phyloP scores from a whole-genome alignment of 2,329 filamentous ascomycete genomes.

The Tolypocladium album region DNA sequence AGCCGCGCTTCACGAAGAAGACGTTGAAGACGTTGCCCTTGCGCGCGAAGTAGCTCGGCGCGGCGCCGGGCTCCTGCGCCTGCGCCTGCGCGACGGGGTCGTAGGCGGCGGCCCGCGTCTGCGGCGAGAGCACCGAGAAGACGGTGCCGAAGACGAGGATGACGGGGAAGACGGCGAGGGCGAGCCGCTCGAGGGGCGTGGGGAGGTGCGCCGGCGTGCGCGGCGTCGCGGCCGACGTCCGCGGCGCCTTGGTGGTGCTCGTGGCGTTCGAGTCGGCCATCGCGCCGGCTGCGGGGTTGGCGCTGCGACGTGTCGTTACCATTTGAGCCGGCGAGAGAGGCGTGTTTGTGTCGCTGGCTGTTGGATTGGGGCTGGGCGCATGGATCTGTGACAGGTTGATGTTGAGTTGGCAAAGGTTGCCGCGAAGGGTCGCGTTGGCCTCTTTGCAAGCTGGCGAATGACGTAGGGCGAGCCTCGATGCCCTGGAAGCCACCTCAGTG shows the following conservation, averaged over 20 bases:
- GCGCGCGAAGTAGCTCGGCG: slow-evolving; percentile 82
- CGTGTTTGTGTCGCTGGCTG: not conserved
- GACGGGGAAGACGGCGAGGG: slow-evolving; percentile 62
- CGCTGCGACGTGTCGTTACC: not conserved
- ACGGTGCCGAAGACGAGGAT: slow-evolving; percentile 73
- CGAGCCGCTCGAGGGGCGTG: slow-evolving; percentile 53
- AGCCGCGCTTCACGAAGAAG: slow-evolving; percentile 90
- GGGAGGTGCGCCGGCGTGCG: slow-evolving; percentile 53
- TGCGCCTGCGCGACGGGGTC: slow-evolving; percentile 53
- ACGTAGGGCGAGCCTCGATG: not conserved
- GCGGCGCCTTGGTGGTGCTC: not conserved
- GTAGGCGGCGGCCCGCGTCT: slow-evolving; percentile 54
- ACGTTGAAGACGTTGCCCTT: slow-evolving; percentile 90
- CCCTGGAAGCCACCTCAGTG: not conserved
- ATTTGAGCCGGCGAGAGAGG: not conserved
- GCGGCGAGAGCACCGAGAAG: slow-evolving; percentile 68
- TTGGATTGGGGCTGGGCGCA: not conserved
- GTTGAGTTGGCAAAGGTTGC: not conserved
- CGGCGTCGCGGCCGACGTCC: slow-evolving; percentile 10
- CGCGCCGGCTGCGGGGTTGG: not conserved
- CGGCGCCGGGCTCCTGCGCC: slow-evolving; percentile 36
- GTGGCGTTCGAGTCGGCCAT: not conserved
- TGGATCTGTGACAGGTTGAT: not conserved
- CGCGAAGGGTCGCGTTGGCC: not conserved
- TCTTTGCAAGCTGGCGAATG: not conserved